Conservation (phyloP, 2,329 filamentous ascomycete genomes). For the Stagonosporopsis vannaccii region DNA sequence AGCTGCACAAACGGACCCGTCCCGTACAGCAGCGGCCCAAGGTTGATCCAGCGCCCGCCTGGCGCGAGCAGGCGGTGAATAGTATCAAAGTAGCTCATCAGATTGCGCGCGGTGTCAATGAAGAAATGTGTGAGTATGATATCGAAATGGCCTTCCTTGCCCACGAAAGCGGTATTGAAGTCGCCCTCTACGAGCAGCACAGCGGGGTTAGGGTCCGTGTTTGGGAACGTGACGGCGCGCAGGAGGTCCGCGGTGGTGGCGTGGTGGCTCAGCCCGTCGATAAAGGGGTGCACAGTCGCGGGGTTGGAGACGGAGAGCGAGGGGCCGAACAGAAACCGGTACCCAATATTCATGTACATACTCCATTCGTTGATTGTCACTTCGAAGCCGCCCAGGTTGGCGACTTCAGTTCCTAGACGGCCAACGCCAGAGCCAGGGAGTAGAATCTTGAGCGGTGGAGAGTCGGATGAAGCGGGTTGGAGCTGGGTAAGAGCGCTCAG, state of each 20-base stretch:
- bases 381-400: slow-evolving; percentile 55
- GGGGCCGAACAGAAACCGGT: slow-evolving; percentile 56
- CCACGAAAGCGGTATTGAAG: slow-evolving; percentile 56
- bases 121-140: slow-evolving; percentile 65
- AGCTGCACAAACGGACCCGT: slow-evolving; percentile 63
- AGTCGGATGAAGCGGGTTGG: neutral
- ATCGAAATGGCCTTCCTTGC: slow-evolving; percentile 52
- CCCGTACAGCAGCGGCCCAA: slow-evolving; percentile 64
- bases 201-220: slow-evolving; percentile 36
- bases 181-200: slow-evolving; percentile 64
- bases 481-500: slow-evolving; percentile 31
- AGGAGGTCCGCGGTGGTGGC: slow-evolving; percentile 57
- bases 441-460: slow-evolving; percentile 50
- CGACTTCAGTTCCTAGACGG: slow-evolving; percentile 61
- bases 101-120: slow-evolving; percentile 66
- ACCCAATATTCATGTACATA: slow-evolving; percentile 64
- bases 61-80: slow-evolving; percentile 57
- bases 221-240: slow-evolving; percentile 57
- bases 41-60: slow-evolving; percentile 64
- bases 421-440: slow-evolving; percentile 64
- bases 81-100: slow-evolving; percentile 63
- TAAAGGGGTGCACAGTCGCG: slow-evolving; percentile 57
- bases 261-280: slow-evolving; percentile 66
- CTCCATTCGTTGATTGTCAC: slow-evolving; percentile 67
- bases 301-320: neutral